Base-by-base conservation (phyloP, 2,329 filamentous ascomycete genomes). In the Exophiala spinifera region DNA sequence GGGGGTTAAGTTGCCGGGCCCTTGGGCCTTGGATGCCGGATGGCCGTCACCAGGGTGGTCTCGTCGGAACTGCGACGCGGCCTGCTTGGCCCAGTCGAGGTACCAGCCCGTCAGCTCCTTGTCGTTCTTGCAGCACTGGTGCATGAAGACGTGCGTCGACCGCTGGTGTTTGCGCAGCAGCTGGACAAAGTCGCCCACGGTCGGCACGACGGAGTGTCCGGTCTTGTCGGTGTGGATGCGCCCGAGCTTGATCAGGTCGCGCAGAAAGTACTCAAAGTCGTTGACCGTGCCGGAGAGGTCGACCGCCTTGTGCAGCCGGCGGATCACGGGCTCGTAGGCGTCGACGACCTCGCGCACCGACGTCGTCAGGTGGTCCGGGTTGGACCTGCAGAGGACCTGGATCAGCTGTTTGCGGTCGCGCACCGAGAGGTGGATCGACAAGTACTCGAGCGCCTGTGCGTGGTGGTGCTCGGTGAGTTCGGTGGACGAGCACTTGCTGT, bases 301-400 rank as follows among this genome's bases (percentile, higher is more conserved):
- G 20, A 91, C 79, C 1, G 81, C 80, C 50, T 87, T 80, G 66
- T 92, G 89, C 5, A 91, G 75, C 2, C 78, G 74, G 19, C 88
- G 79, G 52, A 94, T 89, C 55, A 91, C 83, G 0, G 87, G 87
- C 49, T 91, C 88, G 61, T 88, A 89, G 1, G 85, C 84, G 0
- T 78, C 74, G 4, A 91, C 80, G 0, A 78, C 69, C 53, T 89
- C 85, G 25, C 81, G 79, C 45, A 91, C 73, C 1, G 82, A 78
- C 7, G 82, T 78, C 0, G 88, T 91, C n/a, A 91, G 76, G 8
- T 87, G 76, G 63, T 92, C 89, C 0, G 89, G 88, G 20, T 78
- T 81, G 43, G 82, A 77, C 13, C 81, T 80, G 69, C 88, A 92
- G 13, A 91, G 71, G 0, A 83, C 79, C 11, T 78, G 76, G 11